These are phyloP conservation scores for Penicillium mononematosum DNA, from an alignment of 495 filamentous ascomycete genomes.

Conservation along the genomic window DNA sequence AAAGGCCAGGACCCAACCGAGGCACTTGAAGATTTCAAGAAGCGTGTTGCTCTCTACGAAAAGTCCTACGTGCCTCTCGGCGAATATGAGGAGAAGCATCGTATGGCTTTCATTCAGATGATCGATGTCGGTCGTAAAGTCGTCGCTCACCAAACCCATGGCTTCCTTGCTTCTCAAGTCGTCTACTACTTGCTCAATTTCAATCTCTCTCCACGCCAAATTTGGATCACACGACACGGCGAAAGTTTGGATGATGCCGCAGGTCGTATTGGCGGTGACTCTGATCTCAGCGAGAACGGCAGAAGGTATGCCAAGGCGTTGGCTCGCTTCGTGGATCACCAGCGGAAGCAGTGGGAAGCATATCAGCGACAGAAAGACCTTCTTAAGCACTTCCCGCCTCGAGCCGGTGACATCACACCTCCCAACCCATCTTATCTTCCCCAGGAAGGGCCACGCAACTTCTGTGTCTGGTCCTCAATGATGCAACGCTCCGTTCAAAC, in stretches of 20 bases:
- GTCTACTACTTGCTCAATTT: constrained; percentile 94
- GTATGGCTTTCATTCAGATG: constrained; percentile 94
- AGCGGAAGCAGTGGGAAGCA: constrained; percentile 73
- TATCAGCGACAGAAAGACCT: constrained; percentile 71
- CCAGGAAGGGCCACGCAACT: constrained; percentile 68
- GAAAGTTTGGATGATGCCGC: constrained; percentile 76
- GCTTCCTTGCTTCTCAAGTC: constrained; percentile 86
- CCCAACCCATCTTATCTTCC: constrained; percentile 81
- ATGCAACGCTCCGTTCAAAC: constrained; percentile 82
- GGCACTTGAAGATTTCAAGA: constrained; percentile 87
- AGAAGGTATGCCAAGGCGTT: constrained; percentile 68
- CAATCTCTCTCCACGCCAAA: constrained; percentile 90
- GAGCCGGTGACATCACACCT: constrained; percentile 85
- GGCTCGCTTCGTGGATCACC: constrained; percentile 70
- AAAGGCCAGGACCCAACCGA: constrained; percentile 82
- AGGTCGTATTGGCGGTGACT: constrained; percentile 83
- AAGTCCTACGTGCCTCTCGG: constrained; percentile 89
- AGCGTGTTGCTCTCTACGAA: constrained; percentile 89
- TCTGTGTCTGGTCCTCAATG: constrained; percentile 99
- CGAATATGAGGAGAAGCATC: constrained; percentile 81
- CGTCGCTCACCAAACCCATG: constrained; percentile 81
- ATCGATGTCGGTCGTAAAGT: constrained; percentile 96
- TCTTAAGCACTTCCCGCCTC: constrained; percentile 73
- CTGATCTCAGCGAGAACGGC: constrained; percentile 73
- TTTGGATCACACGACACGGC: constrained; percentile 96